Conservation (phyloP, 2,329 filamentous ascomycete genomes). For the Colletotrichum eleusines region DNA sequence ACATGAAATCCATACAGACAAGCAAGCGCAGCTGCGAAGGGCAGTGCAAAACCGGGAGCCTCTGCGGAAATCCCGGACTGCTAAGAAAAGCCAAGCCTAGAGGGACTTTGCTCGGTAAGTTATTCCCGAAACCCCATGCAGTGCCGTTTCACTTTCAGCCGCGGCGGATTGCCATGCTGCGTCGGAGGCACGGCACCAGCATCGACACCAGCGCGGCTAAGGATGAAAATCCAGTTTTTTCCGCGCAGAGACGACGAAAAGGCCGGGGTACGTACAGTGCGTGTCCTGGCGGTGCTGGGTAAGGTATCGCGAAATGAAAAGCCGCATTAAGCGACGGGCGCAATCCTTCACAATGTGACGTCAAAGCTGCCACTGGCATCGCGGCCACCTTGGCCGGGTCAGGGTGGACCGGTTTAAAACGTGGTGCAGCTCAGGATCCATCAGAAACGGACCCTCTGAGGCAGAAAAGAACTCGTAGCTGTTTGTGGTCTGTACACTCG, state of each 20-base stretch:
- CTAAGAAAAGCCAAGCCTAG: neutral
- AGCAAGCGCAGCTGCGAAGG: neutral
- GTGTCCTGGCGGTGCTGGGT: slow-evolving; percentile 33
- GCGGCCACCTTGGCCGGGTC: too few relatives aligned
- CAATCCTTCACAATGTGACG: slow-evolving; percentile 18
- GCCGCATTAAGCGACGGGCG: slow-evolving; percentile 35
- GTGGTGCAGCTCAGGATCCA: slow-evolving; percentile 24
- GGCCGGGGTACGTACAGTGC: neutral
- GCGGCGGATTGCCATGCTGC: slow-evolving; percentile 5
- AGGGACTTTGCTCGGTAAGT: slow-evolving; percentile 24
- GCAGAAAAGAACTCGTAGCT: slow-evolving; percentile 28
- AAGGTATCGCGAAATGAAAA: slow-evolving; percentile 36
- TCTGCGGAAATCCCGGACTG: slow-evolving; percentile 4
- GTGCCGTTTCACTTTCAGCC: slow-evolving; percentile 33
- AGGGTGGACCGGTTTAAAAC: slow-evolving; percentile 30
- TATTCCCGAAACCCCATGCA: slow-evolving; percentile 21
- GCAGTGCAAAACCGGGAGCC: neutral
- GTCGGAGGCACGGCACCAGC: neutral
- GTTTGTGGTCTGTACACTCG: neutral
- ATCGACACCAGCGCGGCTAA: neutral
- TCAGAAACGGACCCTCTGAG: slow-evolving; percentile 24
- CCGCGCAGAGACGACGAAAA: slow-evolving; percentile 2
- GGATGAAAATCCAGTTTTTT: neutral
- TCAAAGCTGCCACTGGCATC: slow-evolving; percentile 20
- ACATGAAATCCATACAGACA: neutral